Evolutionary conservation across 768 basidiomycete species (phyloP).

Genomic region (Tulasnella sp.): DNA sequence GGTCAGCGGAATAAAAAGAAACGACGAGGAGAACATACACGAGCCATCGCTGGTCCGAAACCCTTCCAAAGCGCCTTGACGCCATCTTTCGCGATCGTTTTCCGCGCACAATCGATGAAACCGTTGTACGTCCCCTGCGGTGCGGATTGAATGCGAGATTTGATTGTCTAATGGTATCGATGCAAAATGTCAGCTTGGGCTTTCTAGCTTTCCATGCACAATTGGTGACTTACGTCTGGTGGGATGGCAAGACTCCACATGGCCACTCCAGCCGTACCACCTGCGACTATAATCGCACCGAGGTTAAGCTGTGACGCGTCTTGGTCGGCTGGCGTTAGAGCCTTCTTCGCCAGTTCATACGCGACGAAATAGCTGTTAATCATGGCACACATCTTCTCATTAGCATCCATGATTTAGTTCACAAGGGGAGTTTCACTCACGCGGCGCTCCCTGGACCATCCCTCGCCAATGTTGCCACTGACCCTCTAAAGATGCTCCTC

Average conservation of each 20-base stretch:
- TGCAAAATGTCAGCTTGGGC: not conserved
- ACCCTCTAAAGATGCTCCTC: constrained; percentile 84
- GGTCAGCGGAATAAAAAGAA: not conserved
- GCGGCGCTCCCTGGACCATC: constrained; percentile 96
- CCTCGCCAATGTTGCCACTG: constrained; percentile 83
- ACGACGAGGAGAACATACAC: no score
- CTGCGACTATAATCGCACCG: constrained; percentile 78
- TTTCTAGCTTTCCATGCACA: not conserved
- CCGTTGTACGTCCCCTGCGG: constrained; percentile 97
- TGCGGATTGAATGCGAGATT: constrained; percentile 91
- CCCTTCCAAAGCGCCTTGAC: constrained; percentile 88
- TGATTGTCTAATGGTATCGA: constrained; percentile 56
- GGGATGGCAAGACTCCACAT: constrained; percentile 99
- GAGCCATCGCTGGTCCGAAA: constrained; percentile 92
- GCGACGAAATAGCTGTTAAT: constrained; percentile 83
- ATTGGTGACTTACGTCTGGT: constrained; percentile 61
- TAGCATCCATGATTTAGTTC: no score
- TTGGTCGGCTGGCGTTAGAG: constrained; percentile 67
- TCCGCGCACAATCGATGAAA: constrained; percentile 81
- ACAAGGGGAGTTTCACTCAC: constrained; percentile 42
- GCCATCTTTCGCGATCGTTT: constrained; percentile 86
- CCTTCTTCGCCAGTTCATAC: constrained; percentile 88
- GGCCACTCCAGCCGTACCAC: constrained; percentile 88
- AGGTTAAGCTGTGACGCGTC: constrained; percentile 76
- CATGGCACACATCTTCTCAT: not conserved